Evolutionary conservation across 116 monocot genomes (phyloP).

Genomic region (Papilionanthe hybrid): DNA sequence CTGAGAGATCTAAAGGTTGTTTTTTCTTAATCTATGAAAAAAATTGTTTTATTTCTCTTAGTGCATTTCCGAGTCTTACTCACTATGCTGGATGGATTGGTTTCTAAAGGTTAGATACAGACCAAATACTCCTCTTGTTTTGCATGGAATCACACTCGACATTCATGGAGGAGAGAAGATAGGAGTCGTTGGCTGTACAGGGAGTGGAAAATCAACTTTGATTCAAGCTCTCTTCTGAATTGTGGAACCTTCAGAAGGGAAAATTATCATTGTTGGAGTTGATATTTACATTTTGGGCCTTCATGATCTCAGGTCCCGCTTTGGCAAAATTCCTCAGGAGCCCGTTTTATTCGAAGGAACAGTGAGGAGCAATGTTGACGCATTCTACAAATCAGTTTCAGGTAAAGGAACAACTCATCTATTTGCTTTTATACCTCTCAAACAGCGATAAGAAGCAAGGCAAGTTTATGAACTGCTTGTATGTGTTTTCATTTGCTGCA

Average conservation of each 20-base stretch:
- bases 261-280: slow-evolving; percentile 74
- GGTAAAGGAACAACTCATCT: too few species aligned
- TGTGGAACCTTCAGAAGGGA: slow-evolving; percentile 76
- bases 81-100: neutral
- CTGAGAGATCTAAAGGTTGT: slow-evolving; percentile 67
- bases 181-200: slow-evolving; percentile 90
- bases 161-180: slow-evolving; percentile 88
- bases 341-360: slow-evolving; percentile 98
- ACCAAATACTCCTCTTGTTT: slow-evolving; percentile 80
- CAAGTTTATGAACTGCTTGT: too few species aligned
- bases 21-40: neutral
- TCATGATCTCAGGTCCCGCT: slow-evolving; percentile 93
- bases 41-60: neutral
- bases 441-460: too few species aligned
- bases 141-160: slow-evolving; percentile 65
- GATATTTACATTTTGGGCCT: slow-evolving; percentile 83
- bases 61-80: neutral
- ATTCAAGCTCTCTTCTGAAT: slow-evolving; percentile 86
- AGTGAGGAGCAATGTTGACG: slow-evolving; percentile 89
- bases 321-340: slow-evolving; percentile 97
- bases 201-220: slow-evolving; percentile 94
- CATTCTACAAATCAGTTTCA: too few species aligned
- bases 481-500: too few species aligned
- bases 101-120: slow-evolving; percentile 69
- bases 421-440: too few species aligned